Percentiles rank a stretch among this genome's conserved stretches.
phyloP scores from a whole-genome alignment of 2,329 filamentous ascomycete species.

The Alternaria gaisen region DNA sequence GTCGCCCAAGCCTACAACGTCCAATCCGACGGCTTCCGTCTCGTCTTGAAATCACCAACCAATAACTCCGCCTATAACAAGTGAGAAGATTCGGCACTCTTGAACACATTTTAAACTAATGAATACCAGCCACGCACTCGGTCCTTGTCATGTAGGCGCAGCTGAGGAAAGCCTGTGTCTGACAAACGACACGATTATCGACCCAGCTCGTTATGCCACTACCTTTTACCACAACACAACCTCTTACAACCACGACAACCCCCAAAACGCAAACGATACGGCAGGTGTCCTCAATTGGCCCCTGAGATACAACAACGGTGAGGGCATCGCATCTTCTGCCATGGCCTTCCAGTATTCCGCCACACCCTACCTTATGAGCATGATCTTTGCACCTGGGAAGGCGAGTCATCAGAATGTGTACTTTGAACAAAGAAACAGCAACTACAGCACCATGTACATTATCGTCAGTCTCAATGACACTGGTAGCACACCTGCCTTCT shows the following conservation, averaged over 20 bases:
- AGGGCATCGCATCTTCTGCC: slow-evolving; percentile 25
- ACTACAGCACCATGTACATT: slow-evolving; percentile 44
- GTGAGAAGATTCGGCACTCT: background rate
- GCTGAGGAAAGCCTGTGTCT: slow-evolving; percentile 54
- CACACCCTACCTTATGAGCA: slow-evolving; percentile 52
- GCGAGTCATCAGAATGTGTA: slow-evolving; percentile 35
- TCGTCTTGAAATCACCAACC: slow-evolving; percentile 27
- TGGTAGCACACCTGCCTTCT: slow-evolving; percentile 44
- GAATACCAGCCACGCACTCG: slow-evolving; percentile 22
- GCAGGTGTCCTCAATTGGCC: slow-evolving; percentile 28
- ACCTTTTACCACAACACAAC: slow-evolving; percentile 44
- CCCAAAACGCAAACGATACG: background rate
- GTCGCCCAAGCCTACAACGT: background rate
- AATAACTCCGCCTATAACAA: slow-evolving; percentile 27
- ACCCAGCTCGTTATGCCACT: slow-evolving; percentile 24
- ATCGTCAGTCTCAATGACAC: slow-evolving; percentile 32
- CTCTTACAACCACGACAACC: slow-evolving; percentile 8
- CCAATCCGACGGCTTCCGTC: slow-evolving; percentile 30
- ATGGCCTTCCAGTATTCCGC: slow-evolving; percentile 44
- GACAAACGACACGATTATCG: slow-evolving; percentile 8
- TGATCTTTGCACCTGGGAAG: slow-evolving; percentile 46
- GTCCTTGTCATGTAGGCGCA: slow-evolving; percentile 55
- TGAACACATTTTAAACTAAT: background rate
- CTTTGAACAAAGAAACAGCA: slow-evolving; percentile 45
- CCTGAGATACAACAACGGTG: slow-evolving; percentile 4